A percentile compares a stretch with the other conserved stretches of the same genome.
Evolutionary conservation across 306 rosid genomes (phyloP).

Genomic region (Gillenia trifoliata): DNA sequence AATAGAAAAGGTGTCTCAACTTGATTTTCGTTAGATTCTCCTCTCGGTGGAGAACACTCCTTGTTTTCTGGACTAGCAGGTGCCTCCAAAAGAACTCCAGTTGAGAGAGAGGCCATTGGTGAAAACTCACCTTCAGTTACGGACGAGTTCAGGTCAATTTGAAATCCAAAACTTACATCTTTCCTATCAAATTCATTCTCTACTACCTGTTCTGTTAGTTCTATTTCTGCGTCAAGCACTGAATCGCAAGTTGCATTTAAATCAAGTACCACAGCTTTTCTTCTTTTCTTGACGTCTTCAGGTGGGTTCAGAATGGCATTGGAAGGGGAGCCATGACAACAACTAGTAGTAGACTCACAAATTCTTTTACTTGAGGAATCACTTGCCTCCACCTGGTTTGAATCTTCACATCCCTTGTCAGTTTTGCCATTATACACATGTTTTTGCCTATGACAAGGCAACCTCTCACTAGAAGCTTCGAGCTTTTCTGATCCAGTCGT

Average conservation of each 20-base stretch:
- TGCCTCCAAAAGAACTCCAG: slow-evolving; percentile 47
- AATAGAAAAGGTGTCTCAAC: slow-evolving; percentile 27
- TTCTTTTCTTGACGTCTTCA: slow-evolving; percentile 24
- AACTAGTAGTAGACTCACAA: slow-evolving; percentile 9
- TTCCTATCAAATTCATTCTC: slow-evolving; percentile 26
- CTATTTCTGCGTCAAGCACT: slow-evolving; percentile 17
- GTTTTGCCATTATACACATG: slow-evolving; percentile 13
- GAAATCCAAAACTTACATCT: slow-evolving; percentile 24
- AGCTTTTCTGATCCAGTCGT: slow-evolving; percentile 16
- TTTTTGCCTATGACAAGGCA: slow-evolving; percentile 29
- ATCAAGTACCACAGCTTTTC: slow-evolving; percentile 20
- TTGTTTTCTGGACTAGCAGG: slow-evolving; percentile 71
- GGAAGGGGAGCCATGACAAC: slow-evolving; percentile 14
- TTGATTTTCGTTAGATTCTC: slow-evolving; percentile 59
- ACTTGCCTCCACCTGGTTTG: slow-evolving; percentile 20
- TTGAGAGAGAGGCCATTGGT: slow-evolving; percentile 10
- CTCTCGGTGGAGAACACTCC: slow-evolving; percentile 67
- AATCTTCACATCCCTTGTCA: slow-evolving; percentile 18
- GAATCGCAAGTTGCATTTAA: slow-evolving; percentile 21
- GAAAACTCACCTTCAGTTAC: slow-evolving; percentile 38
- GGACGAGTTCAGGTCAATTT: slow-evolving; percentile 60
- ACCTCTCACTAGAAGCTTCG: slow-evolving; percentile 16
- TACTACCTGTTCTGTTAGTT: slow-evolving; percentile 21
- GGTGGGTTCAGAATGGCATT: slow-evolving; percentile 20
- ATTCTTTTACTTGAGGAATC: slow-evolving; percentile 15